Conservation (phyloP, 176 grass and related monocot species). For the Aegilops sharonensis region DNA sequence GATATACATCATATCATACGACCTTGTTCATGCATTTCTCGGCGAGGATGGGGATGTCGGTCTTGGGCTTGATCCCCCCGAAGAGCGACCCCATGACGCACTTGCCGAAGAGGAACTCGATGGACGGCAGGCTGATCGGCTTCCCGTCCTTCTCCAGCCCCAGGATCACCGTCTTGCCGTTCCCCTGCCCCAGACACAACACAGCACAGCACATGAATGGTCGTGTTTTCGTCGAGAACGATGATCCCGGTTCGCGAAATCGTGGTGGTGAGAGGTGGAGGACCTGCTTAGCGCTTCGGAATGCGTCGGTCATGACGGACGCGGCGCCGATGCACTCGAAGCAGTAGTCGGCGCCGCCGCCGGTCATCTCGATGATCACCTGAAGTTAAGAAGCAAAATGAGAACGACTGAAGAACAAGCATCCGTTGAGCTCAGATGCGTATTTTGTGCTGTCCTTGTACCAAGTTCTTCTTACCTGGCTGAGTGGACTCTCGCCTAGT, state of each 20-base stretch:
- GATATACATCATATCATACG: not conserved
- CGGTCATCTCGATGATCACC: constrained; percentile 59
- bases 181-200: constrained; percentile 32
- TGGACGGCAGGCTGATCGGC: constrained; percentile 32
- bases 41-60: constrained; percentile 66
- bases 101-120: constrained; percentile 54
- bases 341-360: constrained; percentile 59
- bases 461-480: constrained; percentile 30
- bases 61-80: constrained; percentile 75
- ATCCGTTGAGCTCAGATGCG: not conserved
- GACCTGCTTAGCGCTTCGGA: constrained; percentile 55
- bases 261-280: not conserved
- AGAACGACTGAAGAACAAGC: not conserved
- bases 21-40: constrained; percentile 69
- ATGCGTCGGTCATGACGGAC: constrained; percentile 59
- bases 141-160: constrained; percentile 35
- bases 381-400: not conserved
- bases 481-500: constrained; percentile 33
- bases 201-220: not conserved
- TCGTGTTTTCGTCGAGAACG: not conserved
- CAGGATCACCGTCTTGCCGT: constrained; percentile 69
- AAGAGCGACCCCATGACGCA: constrained; percentile 53
- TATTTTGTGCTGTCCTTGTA: not conserved
- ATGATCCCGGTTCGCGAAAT: not conserved
- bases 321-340: constrained; percentile 59